Evolutionary conservation across 164 flowering plant genomes (phyloP).

Genomic region (Liquidambar formosana): DNA sequence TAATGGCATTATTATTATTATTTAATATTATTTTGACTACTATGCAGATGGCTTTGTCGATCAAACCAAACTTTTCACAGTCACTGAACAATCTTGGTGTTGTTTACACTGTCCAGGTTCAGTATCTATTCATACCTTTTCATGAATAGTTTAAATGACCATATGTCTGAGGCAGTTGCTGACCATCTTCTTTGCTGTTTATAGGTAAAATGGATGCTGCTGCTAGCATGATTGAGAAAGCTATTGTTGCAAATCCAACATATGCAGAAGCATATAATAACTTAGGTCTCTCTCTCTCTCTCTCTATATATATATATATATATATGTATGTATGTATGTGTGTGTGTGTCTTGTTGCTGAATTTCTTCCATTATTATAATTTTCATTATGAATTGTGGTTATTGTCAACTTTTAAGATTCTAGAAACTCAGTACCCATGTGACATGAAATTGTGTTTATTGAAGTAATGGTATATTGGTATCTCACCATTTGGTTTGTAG

Average conservation of each 20-base stretch:
- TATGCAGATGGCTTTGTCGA: slow-evolving; percentile 85
- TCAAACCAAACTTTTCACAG: slow-evolving; percentile 96
- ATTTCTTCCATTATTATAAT: too few species aligned
- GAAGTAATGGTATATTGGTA: too few species aligned
- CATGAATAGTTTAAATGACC: neutral
- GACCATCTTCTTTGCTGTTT: slow-evolving; percentile 9
- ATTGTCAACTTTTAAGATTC: too few species aligned
- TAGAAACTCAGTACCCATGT: too few species aligned
- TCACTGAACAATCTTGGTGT: slow-evolving; percentile 98
- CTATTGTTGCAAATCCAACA: slow-evolving; percentile 94
- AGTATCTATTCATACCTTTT: neutral
- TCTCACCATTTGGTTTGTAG: too few species aligned
- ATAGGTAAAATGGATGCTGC: slow-evolving; percentile 99
- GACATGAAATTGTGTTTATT: too few species aligned
- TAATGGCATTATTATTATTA: neutral
- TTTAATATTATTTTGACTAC: neutral
- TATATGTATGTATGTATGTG: too few species aligned
- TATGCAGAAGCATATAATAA: slow-evolving; percentile 99
- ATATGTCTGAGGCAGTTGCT: slow-evolving; percentile 3
- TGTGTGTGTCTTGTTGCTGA: too few species aligned
- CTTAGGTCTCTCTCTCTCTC: slow-evolving; percentile 55
- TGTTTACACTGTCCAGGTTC: slow-evolving; percentile 98
- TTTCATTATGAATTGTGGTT: too few species aligned
- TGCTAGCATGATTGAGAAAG: slow-evolving; percentile 97
- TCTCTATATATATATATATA: too few species aligned